Conservation (phyloP, 2,329 filamentous ascomycete genomes). For the Calonectria hongkongensis region DNA sequence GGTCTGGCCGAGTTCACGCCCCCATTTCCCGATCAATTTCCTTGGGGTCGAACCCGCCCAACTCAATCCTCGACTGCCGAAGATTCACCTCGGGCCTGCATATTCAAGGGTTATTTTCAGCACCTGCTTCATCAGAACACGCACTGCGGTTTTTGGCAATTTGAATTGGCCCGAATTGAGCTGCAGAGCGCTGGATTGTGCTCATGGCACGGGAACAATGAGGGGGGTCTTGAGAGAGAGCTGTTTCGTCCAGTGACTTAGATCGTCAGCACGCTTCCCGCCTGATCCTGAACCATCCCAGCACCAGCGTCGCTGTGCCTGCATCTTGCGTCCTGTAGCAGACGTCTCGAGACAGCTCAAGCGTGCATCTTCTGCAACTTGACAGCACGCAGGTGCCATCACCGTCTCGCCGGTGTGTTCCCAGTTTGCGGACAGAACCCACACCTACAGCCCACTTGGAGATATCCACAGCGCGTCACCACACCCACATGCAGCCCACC, state of each 20-base stretch:
- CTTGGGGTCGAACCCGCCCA: slow-evolving; percentile 27
- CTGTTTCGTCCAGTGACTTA: not conserved
- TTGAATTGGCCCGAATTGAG: slow-evolving; percentile 2
- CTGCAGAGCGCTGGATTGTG: not conserved
- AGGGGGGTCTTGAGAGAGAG: not conserved
- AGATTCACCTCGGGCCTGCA: slow-evolving; percentile 35
- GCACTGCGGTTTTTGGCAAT: not conserved
- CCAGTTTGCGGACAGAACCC: slow-evolving; percentile 27
- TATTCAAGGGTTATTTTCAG: slow-evolving; percentile 19
- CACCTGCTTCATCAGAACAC: slow-evolving; percentile 15
- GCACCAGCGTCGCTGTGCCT: slow-evolving; percentile 34
- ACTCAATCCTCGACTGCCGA: slow-evolving; percentile 31
- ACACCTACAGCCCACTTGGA: slow-evolving; percentile 22
- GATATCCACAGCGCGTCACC: slow-evolving; percentile 25
- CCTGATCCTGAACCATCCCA: slow-evolving; percentile 25
- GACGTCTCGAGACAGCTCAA: not conserved
- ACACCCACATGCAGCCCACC: slow-evolving; percentile 22
- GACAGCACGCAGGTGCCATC: slow-evolving; percentile 13
- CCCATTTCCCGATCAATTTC: slow-evolving; percentile 32
- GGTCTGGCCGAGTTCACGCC: slow-evolving; percentile 20
- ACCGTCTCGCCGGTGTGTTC: slow-evolving; percentile 27
- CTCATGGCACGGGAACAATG: not conserved
- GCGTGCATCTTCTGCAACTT: slow-evolving; percentile 22
- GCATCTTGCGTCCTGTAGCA: slow-evolving; percentile 34
- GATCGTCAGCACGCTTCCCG: slow-evolving; percentile 1